Evolutionary conservation across 345 rosid species (phyloP).

Genomic region (Combretum micranthum): DNA sequence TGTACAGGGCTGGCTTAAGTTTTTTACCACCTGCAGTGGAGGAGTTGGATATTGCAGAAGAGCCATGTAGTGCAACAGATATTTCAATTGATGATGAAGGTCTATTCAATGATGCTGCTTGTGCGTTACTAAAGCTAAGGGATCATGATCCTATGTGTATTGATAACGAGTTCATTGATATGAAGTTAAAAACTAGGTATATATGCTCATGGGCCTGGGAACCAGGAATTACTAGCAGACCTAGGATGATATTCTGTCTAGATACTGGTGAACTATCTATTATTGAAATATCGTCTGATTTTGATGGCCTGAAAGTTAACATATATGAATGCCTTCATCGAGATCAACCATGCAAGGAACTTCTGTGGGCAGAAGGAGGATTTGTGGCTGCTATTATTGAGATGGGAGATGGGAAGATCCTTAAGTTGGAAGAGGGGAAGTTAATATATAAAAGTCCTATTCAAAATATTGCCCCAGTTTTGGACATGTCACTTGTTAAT

Average conservation of each 20-base stretch:
- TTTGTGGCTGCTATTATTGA: conserved; percentile 74
- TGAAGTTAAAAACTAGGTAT: conserved; percentile 45
- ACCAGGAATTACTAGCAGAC: conserved; percentile 46
- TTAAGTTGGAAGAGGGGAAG: conserved; percentile 64
- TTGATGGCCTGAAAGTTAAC: conserved; percentile 43
- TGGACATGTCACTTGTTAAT: conserved; percentile 86
- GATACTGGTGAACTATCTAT: conserved; percentile 84
- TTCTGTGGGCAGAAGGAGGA: conserved; percentile 88
- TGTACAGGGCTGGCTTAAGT: conserved; percentile 64
- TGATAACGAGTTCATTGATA: conserved; percentile 50
- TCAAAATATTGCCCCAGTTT: conserved; percentile 86
- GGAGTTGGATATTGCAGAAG: conserved; percentile 73
- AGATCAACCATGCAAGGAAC: conserved; percentile 70
- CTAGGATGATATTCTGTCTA: conserved; percentile 73
- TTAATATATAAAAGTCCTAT: conserved; percentile 51
- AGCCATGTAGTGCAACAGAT: conserved; percentile 65
- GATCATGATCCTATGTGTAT: conserved; percentile 98
- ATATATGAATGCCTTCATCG: conserved; percentile 76
- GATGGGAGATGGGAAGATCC: conserved; percentile 90
- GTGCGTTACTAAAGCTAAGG: conserved; percentile 83
- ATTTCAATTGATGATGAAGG: conserved; percentile 74
- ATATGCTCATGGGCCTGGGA: conserved; percentile 96
- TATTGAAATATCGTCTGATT: conserved; percentile 56
- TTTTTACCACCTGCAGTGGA: conserved; percentile 50
- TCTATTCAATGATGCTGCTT: conserved; percentile 87